Evolutionary conservation across 139 green algal species (phyloP), one percentile per base, ranked within the genome.

Genomic region (Tetraselmis striata): DNA sequence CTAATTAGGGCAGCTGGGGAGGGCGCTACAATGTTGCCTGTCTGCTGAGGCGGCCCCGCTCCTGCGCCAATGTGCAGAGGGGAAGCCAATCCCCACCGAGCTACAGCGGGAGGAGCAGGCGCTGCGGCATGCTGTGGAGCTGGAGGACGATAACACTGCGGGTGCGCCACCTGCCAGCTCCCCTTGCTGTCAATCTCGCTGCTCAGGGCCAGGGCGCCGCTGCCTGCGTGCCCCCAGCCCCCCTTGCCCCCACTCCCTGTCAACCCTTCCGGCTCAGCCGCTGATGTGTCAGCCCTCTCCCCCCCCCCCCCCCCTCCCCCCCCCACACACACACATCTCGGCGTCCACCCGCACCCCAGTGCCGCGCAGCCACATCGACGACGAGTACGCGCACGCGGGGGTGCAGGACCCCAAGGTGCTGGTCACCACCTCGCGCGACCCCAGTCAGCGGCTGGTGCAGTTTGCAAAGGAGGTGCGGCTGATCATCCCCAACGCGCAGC

Each of bases 391-490:
- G 1, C 90, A 94, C 45, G 94, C 95, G 30, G 94, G 92, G 1
- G 91, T 96, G 86, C 30, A 80, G 11, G 94, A 99, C 85, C 97
- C 97, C 25, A 98, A 97, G 85, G 83, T 93, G 26, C 89, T 99
- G 23, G 80, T 99, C 75, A 99, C 97, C 28, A 99, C 97, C 26
- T 95, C 89, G 11, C 82, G 97, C 1, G 94, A 99, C 85, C 96
- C 97, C 77, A 95, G 89, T 86, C 93, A 83, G 76, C 86, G 95
- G 29, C 90, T 99, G 23, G 89, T 89, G 28, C 93, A 98, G 81
- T 99, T 99, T 88, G 93, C 93, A 31, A 99, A 99, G 89, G 97
- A 99, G 85, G 85, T 99, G 80, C 96, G 97, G 83, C 93, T 99
- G 59, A 84, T 99, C 23, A 86, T 99, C 25, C 96, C 97, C 77